Evolutionary conservation across 176 grass and related monocot genomes (phyloP).

Genomic region (Triticum urartu): DNA sequence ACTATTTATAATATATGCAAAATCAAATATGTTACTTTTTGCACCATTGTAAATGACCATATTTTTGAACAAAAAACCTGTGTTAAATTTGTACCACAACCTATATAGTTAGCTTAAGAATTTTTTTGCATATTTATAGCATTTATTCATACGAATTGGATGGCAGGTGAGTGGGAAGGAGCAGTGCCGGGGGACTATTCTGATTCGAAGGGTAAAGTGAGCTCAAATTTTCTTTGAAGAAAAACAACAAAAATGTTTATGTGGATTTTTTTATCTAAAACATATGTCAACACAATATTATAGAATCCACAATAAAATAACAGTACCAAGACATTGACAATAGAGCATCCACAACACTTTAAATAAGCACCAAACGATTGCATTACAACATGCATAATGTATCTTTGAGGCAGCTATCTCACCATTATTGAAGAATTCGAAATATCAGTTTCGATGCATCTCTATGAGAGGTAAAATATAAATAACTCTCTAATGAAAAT

Average conservation of each 20-base stretch:
- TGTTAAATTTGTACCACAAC: neutral
- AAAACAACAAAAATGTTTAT: neutral
- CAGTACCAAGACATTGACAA: neutral
- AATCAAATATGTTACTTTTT: too few species aligned
- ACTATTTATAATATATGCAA: too few species aligned
- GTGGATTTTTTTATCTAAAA: neutral
- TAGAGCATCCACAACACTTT: neutral
- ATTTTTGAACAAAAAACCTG: too few species aligned
- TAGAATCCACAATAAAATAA: neutral
- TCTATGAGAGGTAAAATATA: neutral
- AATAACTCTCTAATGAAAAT: neutral
- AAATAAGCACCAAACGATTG: neutral
- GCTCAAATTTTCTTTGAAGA: neutral
- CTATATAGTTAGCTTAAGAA: neutral
- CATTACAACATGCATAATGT: neutral
- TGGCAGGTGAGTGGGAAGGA: neutral
- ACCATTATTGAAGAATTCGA: neutral
- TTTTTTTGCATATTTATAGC: neutral
- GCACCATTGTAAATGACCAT: too few species aligned
- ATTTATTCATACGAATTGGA: neutral
- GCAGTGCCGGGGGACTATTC: neutral
- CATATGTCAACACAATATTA: neutral
- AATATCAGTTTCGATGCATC: neutral
- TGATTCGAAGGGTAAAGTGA: neutral
- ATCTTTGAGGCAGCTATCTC: neutral